Evolutionary conservation across 2,329 filamentous ascomycete genomes (phyloP).

Genomic region (Dactylonectria macrodidyma): DNA sequence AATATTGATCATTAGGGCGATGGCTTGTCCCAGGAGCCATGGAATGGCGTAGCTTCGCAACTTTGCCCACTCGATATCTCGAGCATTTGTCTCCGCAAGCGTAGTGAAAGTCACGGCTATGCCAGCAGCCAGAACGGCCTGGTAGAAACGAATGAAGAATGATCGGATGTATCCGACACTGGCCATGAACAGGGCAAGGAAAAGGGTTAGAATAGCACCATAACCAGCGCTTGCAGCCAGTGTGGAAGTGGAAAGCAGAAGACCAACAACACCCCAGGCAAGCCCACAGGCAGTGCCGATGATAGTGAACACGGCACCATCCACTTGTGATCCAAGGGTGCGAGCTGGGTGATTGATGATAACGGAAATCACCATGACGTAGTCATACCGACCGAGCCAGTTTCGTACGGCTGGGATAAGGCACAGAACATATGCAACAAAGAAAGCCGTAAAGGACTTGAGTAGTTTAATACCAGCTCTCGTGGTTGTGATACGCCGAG

Average conservation of each 20-base stretch:
- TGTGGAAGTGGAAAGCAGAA: slow-evolving; percentile 68
- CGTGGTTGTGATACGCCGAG: slow-evolving; percentile 60
- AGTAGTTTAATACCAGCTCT: slow-evolving; percentile 65
- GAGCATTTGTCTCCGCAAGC: slow-evolving; percentile 63
- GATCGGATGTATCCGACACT: slow-evolving; percentile 67
- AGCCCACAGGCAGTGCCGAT: slow-evolving; percentile 68
- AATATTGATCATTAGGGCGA: slow-evolving; percentile 65
- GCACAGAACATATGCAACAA: slow-evolving; percentile 69
- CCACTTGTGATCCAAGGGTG: slow-evolving; percentile 70
- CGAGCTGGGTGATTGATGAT: slow-evolving; percentile 71
- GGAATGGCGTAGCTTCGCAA: slow-evolving; percentile 68
- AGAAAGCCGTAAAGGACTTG: slow-evolving; percentile 71
- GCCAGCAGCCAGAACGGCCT: slow-evolving; percentile 68
- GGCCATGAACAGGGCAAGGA: slow-evolving; percentile 68
- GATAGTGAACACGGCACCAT: slow-evolving; percentile 68
- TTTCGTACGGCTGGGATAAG: slow-evolving; percentile 63
- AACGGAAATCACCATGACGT: slow-evolving; percentile 70
- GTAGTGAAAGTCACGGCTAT: slow-evolving; percentile 69
- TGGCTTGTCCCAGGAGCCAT: slow-evolving; percentile 69
- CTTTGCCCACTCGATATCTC: slow-evolving; percentile 63
- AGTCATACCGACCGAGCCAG: slow-evolving; percentile 69
- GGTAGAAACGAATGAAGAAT: slow-evolving; percentile 70
- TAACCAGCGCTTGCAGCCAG: slow-evolving; percentile 61
- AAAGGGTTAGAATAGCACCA: slow-evolving; percentile 69
- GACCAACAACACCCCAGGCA: slow-evolving; percentile 68